Evolutionary conservation across 306 rosid genomes (phyloP), one percentile per base, ranked within the genome.

Genomic region (Lagenaria siceraria): DNA sequence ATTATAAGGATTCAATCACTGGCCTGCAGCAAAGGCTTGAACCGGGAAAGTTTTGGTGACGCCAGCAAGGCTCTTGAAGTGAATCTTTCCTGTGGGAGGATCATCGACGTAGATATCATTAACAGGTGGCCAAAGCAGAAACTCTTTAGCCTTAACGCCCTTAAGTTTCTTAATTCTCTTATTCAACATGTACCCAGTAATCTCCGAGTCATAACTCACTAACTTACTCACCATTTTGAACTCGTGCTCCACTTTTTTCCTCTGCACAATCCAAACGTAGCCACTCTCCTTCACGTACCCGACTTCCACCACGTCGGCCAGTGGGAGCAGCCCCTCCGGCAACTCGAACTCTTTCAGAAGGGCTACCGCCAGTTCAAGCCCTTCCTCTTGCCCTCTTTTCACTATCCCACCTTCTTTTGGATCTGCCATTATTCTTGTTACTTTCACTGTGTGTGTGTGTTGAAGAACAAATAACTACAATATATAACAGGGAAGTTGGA

Each of bases 51-150:
- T 91, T 84, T 93, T 93, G 48, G 98, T 93, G 83, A 93, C 88
- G 7, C 97, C 98, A 7, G 96, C 98, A 13, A 93, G 88, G 81
- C 98, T 91, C 90, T 91, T 93, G 92, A 93, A 93, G 52, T 91
- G 88, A 35, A 93, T 86, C 81, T 93, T 91, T 25, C 97, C 91
- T 0, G 91, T 83, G 1, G 94, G 80, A 0, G 77, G 78, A 9
- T 86, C 92, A 33, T 86, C 91, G 8, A 80, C 84, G 4, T 64
- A 77, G 54, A 93, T 91, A 82, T 93, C 98, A 51, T 88, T 90
- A 78, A 93, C 97, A 0, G 98, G 98, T 0, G 98, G 97, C 98
- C 98, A 93, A 0, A 93, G 80, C 92, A 93, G 85, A 15, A 94
- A 90, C 81, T 93, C 98, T 79, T 91, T 94, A 2, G 97, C 98